Percentiles rank a stretch among this genome's conserved stretches.
Conservation (phyloP, 2,329 filamentous ascomycete species). For the Pyricularia grisea region DNA sequence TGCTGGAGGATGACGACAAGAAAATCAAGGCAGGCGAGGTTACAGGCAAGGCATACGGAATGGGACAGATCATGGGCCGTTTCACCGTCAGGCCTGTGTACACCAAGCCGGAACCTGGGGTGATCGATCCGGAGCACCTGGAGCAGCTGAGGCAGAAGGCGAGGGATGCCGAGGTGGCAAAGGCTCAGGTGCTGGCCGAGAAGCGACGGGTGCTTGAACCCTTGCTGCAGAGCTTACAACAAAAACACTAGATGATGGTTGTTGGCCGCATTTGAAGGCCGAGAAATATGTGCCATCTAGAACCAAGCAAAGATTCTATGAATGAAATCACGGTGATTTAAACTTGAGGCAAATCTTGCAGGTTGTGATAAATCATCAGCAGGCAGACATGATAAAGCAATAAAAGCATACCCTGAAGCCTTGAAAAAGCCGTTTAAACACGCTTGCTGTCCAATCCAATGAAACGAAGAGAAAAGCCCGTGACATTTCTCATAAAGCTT, state of each 20-base stretch:
- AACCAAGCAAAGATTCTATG: neutral
- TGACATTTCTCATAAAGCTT: too few species aligned
- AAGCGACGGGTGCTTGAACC: neutral
- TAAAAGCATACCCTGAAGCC: neutral
- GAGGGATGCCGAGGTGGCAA: neutral
- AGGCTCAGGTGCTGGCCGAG: neutral
- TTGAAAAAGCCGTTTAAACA: too few species aligned
- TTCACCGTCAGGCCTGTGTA: conserved; percentile 51
- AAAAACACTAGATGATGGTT: neutral
- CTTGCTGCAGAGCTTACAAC: neutral
- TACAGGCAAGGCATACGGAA: conserved; percentile 44
- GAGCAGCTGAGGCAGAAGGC: neutral
- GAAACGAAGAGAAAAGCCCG: too few species aligned
- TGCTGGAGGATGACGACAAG: conserved; percentile 50
- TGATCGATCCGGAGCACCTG: conserved; percentile 9
- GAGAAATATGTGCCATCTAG: neutral
- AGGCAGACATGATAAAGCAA: too few species aligned
- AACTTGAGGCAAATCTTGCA: neutral
- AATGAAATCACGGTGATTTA: neutral
- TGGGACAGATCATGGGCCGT: conserved; percentile 54
- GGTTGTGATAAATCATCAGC: neutral
- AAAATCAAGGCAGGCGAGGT: conserved; percentile 25
- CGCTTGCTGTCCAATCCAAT: neutral
- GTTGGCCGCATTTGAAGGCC: neutral
- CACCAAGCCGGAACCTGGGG: conserved; percentile 49